A percentile compares a stretch with the other conserved stretches of the same genome.
Evolutionary conservation across 108 stramenopile species (phyloP).

Genomic region (Stephanodiscus triporus): DNA sequence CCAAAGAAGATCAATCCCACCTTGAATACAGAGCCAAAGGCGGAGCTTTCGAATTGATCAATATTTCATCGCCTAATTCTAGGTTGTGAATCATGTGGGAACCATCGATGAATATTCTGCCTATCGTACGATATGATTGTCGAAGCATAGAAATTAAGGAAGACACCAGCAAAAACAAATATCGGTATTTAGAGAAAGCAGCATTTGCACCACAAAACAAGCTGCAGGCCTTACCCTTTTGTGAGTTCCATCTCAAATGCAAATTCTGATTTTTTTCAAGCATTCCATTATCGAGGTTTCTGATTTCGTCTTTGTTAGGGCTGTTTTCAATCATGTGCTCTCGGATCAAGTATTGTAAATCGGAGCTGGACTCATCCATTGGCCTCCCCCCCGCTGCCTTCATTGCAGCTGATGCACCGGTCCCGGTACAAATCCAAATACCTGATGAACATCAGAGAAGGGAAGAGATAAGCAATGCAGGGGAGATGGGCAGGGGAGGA

Average conservation of each 20-base stretch:
- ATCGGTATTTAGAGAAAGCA: neutral
- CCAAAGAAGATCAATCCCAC: slow-evolving; percentile 24
- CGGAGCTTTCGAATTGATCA: slow-evolving; percentile 87
- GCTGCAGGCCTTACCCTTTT: too few species aligned
- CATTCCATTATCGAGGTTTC: slow-evolving; percentile 74
- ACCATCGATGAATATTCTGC: slow-evolving; percentile 83
- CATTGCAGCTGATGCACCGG: slow-evolving; percentile 93
- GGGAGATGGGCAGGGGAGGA: too few species aligned
- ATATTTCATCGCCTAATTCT: slow-evolving; percentile 93
- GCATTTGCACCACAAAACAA: neutral
- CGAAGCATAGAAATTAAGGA: neutral
- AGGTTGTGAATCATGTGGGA: slow-evolving; percentile 89
- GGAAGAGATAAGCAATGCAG: too few species aligned
- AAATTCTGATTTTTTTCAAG: slow-evolving; percentile 71
- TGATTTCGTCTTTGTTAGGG: slow-evolving; percentile 60
- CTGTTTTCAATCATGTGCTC: slow-evolving; percentile 88
- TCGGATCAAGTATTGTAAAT: slow-evolving; percentile 93
- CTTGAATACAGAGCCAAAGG: slow-evolving; percentile 72
- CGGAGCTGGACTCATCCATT: slow-evolving; percentile 69
- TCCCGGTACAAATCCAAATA: slow-evolving; percentile 83
- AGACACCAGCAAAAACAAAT: too few species aligned
- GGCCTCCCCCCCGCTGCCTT: slow-evolving; percentile 87
- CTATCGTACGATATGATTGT: too few species aligned
- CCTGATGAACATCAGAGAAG: slow-evolving; percentile 91
- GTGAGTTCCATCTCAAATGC: slow-evolving; percentile 94